These are phyloP conservation scores for Quercus ilex DNA, from an alignment of 306 rosid species.

Conservation along the genomic window DNA sequence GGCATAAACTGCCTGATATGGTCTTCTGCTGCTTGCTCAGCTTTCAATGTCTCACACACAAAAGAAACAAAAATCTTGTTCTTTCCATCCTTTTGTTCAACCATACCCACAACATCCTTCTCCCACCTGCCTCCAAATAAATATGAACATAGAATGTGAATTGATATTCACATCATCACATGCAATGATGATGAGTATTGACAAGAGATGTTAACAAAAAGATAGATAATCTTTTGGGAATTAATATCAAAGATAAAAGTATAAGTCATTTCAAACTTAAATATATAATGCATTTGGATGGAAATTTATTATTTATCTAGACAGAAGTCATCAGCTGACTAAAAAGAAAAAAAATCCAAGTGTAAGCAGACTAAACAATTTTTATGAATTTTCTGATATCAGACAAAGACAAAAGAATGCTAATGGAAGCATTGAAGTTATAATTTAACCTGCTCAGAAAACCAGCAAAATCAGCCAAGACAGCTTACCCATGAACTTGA, in stretches of 20 bases:
- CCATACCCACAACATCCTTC: constrained; percentile 63
- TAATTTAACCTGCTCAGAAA: neutral
- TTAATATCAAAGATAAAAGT: neutral
- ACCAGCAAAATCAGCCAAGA: constrained; percentile 8
- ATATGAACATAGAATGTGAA: constrained; percentile 12
- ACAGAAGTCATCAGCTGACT: neutral
- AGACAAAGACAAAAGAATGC: neutral
- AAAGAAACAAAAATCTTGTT: constrained; percentile 55
- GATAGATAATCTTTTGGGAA: constrained; percentile 1
- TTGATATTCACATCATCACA: constrained; percentile 8
- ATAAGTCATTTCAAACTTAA: neutral
- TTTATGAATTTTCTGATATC: neutral
- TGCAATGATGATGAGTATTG: neutral
- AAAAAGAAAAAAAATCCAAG: neutral
- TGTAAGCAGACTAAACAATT: neutral
- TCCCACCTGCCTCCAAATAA: constrained; percentile 71
- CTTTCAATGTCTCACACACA: constrained; percentile 75
- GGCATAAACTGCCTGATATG: constrained; percentile 86
- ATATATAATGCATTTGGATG: neutral
- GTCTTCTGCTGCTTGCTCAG: constrained; percentile 87
- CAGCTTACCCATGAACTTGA: constrained; percentile 83
- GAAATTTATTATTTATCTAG: neutral
- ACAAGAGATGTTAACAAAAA: constrained; percentile 1
- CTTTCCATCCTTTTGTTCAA: constrained; percentile 64
- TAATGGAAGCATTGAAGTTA: neutral